Conservation (phyloP, 2,329 filamentous ascomycete species). For the Pseudogymnoascus sp. region DNA sequence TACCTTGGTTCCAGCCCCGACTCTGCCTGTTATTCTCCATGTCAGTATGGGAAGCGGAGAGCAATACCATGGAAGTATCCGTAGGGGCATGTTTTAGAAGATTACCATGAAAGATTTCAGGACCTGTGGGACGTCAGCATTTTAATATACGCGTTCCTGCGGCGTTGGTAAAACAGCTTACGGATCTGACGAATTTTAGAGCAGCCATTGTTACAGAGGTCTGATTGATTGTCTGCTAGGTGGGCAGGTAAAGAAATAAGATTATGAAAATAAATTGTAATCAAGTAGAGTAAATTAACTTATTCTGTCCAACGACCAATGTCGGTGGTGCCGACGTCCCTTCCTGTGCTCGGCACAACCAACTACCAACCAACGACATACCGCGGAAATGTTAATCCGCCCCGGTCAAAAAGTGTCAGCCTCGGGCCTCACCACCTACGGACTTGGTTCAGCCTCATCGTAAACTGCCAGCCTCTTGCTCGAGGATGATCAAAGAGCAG, state of each 20-base stretch:
- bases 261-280: neutral
- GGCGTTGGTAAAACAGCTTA: slow-evolving; percentile 30
- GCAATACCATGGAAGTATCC: neutral
- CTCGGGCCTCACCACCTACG: neutral
- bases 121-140: slow-evolving; percentile 45
- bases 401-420: slow-evolving; percentile 3
- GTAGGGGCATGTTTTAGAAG: slow-evolving; percentile 5
- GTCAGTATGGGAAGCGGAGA: neutral
- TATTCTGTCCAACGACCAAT: neutral
- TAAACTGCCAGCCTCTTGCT: neutral
- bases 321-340: neutral
- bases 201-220: slow-evolving; percentile 37
- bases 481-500: slow-evolving; percentile 7
- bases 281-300: neutral
- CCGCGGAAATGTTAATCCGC: neutral
- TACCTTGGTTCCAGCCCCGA: slow-evolving; percentile 87
- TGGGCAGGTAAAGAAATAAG: neutral
- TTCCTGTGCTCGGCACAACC: neutral
- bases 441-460: neutral
- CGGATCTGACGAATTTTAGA: slow-evolving; percentile 56
- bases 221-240: neutral
- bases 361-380: neutral
- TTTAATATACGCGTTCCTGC: slow-evolving; percentile 11
- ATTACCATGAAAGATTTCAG: slow-evolving; percentile 70
- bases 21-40: slow-evolving; percentile 34